phyloP scores from a whole-genome alignment of 495 filamentous ascomycete species.

The Thermothielavioides terrestris region DNA sequence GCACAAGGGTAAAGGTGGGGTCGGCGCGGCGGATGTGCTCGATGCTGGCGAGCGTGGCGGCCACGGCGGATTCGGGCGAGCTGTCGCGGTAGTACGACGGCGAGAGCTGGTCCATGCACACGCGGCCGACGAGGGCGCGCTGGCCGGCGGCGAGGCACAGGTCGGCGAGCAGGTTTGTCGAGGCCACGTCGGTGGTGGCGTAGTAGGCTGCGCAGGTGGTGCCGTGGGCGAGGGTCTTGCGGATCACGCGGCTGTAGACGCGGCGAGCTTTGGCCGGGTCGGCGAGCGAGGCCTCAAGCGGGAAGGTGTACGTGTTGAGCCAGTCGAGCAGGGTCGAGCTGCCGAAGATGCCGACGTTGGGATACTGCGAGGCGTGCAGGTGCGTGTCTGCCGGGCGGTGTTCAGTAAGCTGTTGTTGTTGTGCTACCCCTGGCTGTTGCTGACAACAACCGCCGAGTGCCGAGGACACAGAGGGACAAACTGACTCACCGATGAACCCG shows the following conservation, averaged over 20 bases:
- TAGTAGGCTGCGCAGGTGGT: conserved; percentile 91
- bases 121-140: conserved; percentile 80
- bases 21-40: conserved; percentile 61
- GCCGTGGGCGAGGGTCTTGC: conserved; percentile 73
- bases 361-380: conserved; percentile 89
- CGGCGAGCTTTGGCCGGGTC: conserved; percentile 38
- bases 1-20: conserved; percentile 44
- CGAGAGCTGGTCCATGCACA: conserved; percentile 77
- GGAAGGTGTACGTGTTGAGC: conserved; percentile 93
- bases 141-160: conserved; percentile 70
- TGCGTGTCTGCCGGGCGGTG: conserved; percentile 70
- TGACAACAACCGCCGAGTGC: too few relatives aligned
- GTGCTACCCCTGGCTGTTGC: background rate
- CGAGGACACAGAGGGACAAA: background rate
- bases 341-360: conserved; percentile 87
- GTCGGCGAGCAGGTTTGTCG: conserved; percentile 81
- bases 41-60: conserved; percentile 53
- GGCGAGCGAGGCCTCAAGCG: conserved; percentile 66
- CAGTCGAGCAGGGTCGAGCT: conserved; percentile 82
- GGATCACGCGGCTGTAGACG: conserved; percentile 68
- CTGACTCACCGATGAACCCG: conserved; percentile 71
- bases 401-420: conserved; percentile 3
- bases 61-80: conserved; percentile 45
- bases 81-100: conserved; percentile 71
- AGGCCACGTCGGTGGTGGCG: conserved; percentile 70